Evolutionary conservation across 768 basidiomycete genomes (phyloP), one percentile per base, ranked within the genome.

Genomic region (Boletus tomentosulus): DNA sequence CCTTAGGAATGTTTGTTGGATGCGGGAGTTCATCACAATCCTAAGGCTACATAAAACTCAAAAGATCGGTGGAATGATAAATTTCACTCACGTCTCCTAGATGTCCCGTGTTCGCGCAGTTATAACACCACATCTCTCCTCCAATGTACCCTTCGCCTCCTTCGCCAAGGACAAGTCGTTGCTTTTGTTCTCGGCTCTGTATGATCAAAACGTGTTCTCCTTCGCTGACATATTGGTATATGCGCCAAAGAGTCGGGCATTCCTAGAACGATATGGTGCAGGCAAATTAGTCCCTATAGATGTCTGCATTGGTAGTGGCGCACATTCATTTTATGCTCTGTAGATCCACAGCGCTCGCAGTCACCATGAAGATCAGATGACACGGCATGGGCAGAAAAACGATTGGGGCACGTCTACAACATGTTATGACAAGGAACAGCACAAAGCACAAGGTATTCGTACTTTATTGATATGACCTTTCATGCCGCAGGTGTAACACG

Each of bases 111-210:
- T 72, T 72, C 39, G 86, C 90, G 58, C 90, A 92, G 59, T 87
- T 88, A 64, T 90, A 89, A 66, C 90, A 92, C 86, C 86, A 92
- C 59, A 82, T 75, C 62, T 89, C 87, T 33, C 70, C 67, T 5
- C 80, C 86, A 50, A 92, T 84, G 67, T 86, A 90, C 6, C 85
- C 87, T 66, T 91, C 90, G 10, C 89, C 87, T 13, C 90, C 89
- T 51, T 84, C 64, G 11, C 89, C 87, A 7, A 89, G 68, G 12
- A 64, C 62, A 6, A 84, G 63, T 4, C 71, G 65, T 41, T 74
- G 77, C 64, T 78, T 86, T 27, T 73, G 65, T 55, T 78, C 75
- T 30, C 88, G 81, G 19, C 55, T 60, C 16, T 66, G 62, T 3
- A 86, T 66, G 39, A 77, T 78, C 6, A 61, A 55, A 11, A 67